Base-by-base conservation (phyloP, 2,329 filamentous ascomycete genomes). In the Macrophomina tecta region DNA sequence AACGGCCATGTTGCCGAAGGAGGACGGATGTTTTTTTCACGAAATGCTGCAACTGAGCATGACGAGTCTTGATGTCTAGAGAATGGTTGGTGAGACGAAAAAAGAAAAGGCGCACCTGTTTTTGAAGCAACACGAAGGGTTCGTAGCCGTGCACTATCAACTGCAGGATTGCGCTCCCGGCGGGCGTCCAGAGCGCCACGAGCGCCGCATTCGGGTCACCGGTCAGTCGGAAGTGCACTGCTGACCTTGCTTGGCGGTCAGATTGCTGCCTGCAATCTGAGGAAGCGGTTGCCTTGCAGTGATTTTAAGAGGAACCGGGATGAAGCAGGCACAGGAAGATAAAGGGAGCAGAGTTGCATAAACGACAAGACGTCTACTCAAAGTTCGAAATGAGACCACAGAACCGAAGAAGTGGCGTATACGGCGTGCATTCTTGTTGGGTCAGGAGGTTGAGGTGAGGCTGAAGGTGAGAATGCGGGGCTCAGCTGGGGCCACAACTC, bases 171-270 rank as follows among this genome's bases (percentile, higher is more conserved):
- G 56, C 56, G 56, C 56, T 46, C 9, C 28, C 40, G 30, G 16
- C 40, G 56, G 55, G 40, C 34, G 18, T 28, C n/a, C 40, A 34
- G 40, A 36, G 40, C 40, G 23, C 56, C 40, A 46, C 28, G 40
- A 28, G 8, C 40, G 40, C 56, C 56, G 56, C 40, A 32, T 60
- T 18, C 8, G 23, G 56, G 28, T 60, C 36, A 60, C 56, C 56
- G 56, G 56, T 60, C 40, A 34, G 56, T 18, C 28, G 23, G 16
- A 23, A 12, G 28, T 23, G 56, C n/a, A 23, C 40, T 32, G 56
- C 56, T 60, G 56, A 60, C 40, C 55, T 4, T 36, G 28, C 56
- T 60, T 60, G 40, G 56, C 56, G 16, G 56, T 60, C 40, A 60
- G 56, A 60, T 32, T 45, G 55, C 14, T 18, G 38, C 55, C 3